Conservation (phyloP, 2,329 filamentous ascomycete species). For the Hawksworthiomyces lignivorus region DNA sequence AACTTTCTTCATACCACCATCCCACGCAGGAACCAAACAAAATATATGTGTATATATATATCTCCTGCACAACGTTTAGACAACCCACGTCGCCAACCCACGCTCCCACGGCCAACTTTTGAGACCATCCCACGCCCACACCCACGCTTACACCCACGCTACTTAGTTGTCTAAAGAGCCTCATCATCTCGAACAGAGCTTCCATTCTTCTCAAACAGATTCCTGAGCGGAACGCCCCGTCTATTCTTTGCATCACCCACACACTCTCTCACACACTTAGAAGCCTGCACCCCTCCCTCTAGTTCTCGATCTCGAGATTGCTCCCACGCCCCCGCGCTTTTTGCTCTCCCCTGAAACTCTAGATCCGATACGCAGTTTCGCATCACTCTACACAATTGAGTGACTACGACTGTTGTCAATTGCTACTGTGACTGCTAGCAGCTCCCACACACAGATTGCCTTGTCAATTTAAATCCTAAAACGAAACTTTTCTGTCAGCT, state of each 20-base stretch:
- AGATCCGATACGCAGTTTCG: background rate
- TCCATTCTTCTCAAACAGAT: background rate
- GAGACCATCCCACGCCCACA: constrained; percentile 11
- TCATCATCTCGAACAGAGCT: constrained; percentile 7
- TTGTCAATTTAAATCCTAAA: too few relatives aligned
- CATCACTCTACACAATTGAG: too few relatives aligned
- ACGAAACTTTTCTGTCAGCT: too few relatives aligned
- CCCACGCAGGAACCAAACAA: constrained; percentile 6
- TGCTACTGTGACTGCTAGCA: too few relatives aligned
- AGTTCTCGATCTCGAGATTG: too few relatives aligned
- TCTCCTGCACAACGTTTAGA: background rate
- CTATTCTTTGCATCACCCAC: background rate
- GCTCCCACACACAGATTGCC: too few relatives aligned
- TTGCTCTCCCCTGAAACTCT: background rate
- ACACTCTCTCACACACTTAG: background rate
- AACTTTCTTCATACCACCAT: constrained; percentile 2
- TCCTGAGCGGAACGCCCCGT: background rate
- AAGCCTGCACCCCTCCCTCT: too few relatives aligned
- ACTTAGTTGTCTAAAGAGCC: constrained; percentile 11
- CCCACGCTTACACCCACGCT: constrained; percentile 14
- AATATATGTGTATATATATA: constrained; percentile 7
- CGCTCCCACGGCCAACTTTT: constrained; percentile 6
- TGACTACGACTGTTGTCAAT: too few relatives aligned
- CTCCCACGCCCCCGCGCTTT: constrained; percentile 18
- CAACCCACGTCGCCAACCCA: constrained; percentile 9